phyloP scores from a whole-genome alignment of 306 rosid genomes.

The Lablab purpureus region DNA sequence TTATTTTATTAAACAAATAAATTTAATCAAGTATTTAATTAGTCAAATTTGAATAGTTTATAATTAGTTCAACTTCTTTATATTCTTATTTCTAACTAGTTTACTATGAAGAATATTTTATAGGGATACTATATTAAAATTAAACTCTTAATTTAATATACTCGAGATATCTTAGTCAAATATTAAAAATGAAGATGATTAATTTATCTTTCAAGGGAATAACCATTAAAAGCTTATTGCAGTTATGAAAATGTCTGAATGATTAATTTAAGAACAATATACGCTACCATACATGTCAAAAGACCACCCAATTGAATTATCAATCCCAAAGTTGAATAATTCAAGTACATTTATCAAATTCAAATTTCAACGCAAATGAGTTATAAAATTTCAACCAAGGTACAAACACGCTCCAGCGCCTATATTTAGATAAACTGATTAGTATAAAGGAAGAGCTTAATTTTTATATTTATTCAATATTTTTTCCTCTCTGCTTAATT shows the following conservation, averaged over 20 bases:
- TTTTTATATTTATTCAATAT: neutral
- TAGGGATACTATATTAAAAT: neutral
- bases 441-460: neutral
- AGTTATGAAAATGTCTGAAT: neutral
- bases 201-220: neutral
- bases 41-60: too few species aligned
- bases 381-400: neutral
- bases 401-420: neutral
- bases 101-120: too few species aligned
- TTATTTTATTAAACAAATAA: too few species aligned
- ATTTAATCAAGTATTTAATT: too few species aligned
- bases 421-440: neutral
- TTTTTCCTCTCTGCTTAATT: neutral
- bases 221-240: neutral
- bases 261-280: neutral
- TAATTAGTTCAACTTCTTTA: too few species aligned
- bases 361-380: neutral
- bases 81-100: too few species aligned
- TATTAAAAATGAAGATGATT: neutral
- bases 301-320: neutral
- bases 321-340: neutral
- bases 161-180: neutral
- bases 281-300: neutral
- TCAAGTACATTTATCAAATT: neutral
- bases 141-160: neutral